Base-by-base conservation (phyloP, 2,329 filamentous ascomycete species). In the Penicillium paneum region DNA sequence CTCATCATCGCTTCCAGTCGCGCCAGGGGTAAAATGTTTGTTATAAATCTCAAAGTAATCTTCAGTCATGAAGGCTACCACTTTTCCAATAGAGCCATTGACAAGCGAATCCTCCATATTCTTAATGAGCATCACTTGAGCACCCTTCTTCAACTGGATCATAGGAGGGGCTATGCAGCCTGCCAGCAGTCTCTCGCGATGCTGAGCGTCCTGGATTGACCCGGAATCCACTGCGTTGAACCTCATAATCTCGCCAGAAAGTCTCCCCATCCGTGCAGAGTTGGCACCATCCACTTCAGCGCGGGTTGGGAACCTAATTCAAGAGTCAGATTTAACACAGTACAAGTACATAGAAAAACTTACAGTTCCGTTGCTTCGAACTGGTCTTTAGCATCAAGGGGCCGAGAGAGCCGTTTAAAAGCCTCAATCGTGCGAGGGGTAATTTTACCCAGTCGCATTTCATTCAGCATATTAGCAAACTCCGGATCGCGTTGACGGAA, bases 51-150 rank as follows among this genome's bases (percentile, higher is more conserved):
- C 81, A 60, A 86, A 88, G 28, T 79, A 82, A 40, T 78, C 76
- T 61, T 88, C 83, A 49, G 80, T 84, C 87, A 91, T 92, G 72
- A 96, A 96, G 6, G 82, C 84, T 12, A 87, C 81, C 5, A 99
- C 88, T 57, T 89, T 92, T 24, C 94, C 94, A 10, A 99, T 80
- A 0, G 93, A 96, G 5, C 94, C 94, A 68, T 99, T 99, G 63
- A 97, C 94, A 0, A 99, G 81, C 0, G 84, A 87, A 36, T 96
- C 91, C 67, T 99, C 94, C 76, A 97, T 87, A 65, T 99, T 99
- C 74, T 99, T 99, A 79, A 99, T 97, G n/a, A 99, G 79, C 94
- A 99, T 99, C 41, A 99, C 95, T 70, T 99, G 95, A 0, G 94
- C 90, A 10, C 91, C 90, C 59, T 94, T 87, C 72, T 97, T 97